These are phyloP conservation scores for Tulasnella sp. DNA, from an alignment of 768 basidiomycete species.

Conservation along the genomic window DNA sequence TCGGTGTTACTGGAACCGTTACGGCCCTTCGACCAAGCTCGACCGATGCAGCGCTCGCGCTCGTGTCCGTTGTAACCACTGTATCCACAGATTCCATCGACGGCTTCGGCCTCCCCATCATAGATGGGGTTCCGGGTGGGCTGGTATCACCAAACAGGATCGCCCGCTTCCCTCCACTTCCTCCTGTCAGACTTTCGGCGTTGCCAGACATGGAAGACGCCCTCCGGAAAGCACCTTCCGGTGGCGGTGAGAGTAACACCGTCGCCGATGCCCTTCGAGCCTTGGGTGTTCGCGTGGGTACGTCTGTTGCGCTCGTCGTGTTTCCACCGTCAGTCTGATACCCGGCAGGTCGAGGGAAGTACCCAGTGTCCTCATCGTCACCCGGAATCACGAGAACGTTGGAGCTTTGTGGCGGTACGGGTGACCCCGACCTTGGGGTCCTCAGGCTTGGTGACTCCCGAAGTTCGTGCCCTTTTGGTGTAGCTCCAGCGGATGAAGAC, in stretches of 20 bases:
- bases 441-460: background rate
- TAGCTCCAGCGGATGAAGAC: background rate
- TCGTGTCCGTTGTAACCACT: background rate
- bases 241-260: conserved; percentile 3
- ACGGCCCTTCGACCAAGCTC: background rate
- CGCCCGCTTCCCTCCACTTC: background rate
- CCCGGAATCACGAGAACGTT: background rate
- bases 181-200: background rate
- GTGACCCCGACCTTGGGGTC: conserved; percentile 6
- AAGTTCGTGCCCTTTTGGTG: background rate
- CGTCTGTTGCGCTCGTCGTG: too few species aligned
- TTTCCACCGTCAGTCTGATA: too few species aligned
- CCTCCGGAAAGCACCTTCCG: background rate
- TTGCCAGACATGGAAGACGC: conserved; percentile 3
- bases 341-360: background rate
- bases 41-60: background rate
- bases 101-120: too few species aligned
- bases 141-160: too few species aligned
- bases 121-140: background rate
- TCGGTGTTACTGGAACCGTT: background rate
- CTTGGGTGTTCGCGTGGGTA: background rate
- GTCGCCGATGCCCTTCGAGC: background rate
- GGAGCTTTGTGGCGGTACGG: background rate
- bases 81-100: too few species aligned
- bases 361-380: background rate